phyloP scores from a whole-genome alignment of 176 grass and related monocot species.

The Oropetium thomaeum region DNA sequence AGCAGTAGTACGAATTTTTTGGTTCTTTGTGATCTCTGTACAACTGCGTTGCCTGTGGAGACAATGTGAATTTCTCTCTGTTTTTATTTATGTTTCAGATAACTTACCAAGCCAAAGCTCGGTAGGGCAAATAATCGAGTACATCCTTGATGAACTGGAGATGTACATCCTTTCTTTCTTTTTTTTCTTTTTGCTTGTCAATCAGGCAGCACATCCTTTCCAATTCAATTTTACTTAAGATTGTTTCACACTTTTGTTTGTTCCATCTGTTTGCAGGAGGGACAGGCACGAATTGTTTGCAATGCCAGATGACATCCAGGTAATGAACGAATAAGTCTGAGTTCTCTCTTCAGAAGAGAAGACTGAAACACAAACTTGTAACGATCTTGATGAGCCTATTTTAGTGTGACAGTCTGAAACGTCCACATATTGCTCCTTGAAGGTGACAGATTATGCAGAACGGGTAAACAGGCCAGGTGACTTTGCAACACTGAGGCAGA shows the following conservation, averaged over 20 bases:
- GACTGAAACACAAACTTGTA: background rate
- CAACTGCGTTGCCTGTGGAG: background rate
- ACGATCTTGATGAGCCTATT: background rate
- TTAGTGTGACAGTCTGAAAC: background rate
- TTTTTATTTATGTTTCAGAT: slow-evolving; percentile 25
- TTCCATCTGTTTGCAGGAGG: slow-evolving; percentile 42
- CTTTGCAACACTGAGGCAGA: slow-evolving; percentile 69
- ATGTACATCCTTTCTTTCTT: slow-evolving; percentile 28
- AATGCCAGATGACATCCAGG: slow-evolving; percentile 70
- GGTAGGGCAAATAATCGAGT: slow-evolving; percentile 42
- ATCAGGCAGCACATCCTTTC: background rate
- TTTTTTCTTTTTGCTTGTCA: background rate
- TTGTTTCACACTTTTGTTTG: background rate
- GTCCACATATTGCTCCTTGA: background rate
- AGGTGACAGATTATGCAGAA: slow-evolving; percentile 55
- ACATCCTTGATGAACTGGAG: slow-evolving; percentile 60
- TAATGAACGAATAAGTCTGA: slow-evolving; percentile 6
- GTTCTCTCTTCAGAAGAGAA: background rate
- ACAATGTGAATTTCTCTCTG: background rate
- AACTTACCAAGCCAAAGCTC: slow-evolving; percentile 23
- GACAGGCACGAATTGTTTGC: slow-evolving; percentile 60
- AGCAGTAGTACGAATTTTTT: background rate
- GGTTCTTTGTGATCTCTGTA: background rate
- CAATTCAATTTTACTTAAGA: background rate
- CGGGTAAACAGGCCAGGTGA: slow-evolving; percentile 56